phyloP scores from a whole-genome alignment of 495 filamentous ascomycete genomes.

The Penicillium herquei region DNA sequence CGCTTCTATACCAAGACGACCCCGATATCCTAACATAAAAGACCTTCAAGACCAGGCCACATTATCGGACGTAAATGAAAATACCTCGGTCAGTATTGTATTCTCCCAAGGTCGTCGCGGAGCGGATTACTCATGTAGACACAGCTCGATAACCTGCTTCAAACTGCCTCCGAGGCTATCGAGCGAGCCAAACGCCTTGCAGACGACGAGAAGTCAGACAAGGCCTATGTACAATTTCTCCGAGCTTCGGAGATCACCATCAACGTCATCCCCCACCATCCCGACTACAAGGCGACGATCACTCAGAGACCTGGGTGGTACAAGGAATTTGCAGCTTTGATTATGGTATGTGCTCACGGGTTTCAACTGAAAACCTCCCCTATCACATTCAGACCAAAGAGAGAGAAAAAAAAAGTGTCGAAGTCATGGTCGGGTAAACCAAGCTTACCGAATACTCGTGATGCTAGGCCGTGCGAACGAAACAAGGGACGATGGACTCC shows the following conservation, averaged over 20 bases:
- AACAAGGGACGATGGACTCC: slow-evolving; percentile 47
- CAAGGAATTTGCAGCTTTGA: slow-evolving; percentile 41
- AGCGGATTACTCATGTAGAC: slow-evolving; percentile 18
- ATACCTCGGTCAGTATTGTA: slow-evolving; percentile 39
- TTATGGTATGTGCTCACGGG: slow-evolving; percentile 31
- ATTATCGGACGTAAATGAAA: slow-evolving; percentile 39
- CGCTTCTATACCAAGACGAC: slow-evolving; percentile 20
- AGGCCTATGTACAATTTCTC: slow-evolving; percentile 74
- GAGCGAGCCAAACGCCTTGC: slow-evolving; percentile 31
- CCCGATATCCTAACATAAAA: slow-evolving; percentile 67
- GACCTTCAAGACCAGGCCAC: slow-evolving; percentile 60
- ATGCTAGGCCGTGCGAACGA: slow-evolving; percentile 39
- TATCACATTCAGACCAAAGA: too few relatives aligned
- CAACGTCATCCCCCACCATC: slow-evolving; percentile 69
- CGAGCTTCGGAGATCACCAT: slow-evolving; percentile 73
- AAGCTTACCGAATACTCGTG: slow-evolving; percentile 8
- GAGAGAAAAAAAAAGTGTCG: too few relatives aligned
- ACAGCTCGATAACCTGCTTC: slow-evolving; percentile 37
- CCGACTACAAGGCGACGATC: slow-evolving; percentile 52
- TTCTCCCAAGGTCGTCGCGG: not conserved
- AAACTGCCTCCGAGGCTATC: slow-evolving; percentile 36
- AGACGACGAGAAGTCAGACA: slow-evolving; percentile 56
- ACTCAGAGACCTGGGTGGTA: slow-evolving; percentile 37
- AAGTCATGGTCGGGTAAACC: not conserved
- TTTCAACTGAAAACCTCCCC: not conserved